Percentiles rank a stretch among this genome's conserved stretches.
phyloP scores from a whole-genome alignment of 805 yeast genomes.

The Candida lessepsii region DNA sequence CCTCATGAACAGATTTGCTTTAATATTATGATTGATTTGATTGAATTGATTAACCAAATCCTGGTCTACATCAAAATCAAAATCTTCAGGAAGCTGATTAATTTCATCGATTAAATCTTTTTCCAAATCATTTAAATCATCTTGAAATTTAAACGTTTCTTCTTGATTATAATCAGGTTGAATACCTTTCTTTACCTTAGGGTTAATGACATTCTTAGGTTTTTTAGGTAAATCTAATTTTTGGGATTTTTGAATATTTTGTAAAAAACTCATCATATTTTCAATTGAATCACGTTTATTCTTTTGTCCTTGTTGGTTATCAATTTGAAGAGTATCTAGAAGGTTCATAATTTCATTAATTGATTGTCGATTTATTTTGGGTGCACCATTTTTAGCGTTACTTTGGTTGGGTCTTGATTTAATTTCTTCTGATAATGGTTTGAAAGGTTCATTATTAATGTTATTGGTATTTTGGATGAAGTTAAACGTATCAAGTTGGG shows the following conservation, averaged over 20 bases:
- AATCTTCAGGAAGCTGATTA: conserved; percentile 37
- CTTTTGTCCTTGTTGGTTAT: conserved; percentile 10
- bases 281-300: conserved; percentile 21
- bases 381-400: not conserved
- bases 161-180: not conserved
- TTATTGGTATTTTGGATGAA: no score
- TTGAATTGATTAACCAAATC: conserved; percentile 19
- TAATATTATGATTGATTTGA: conserved; percentile 10
- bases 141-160: conserved; percentile 8
- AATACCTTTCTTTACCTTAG: no score
- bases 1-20: conserved; percentile 21
- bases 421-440: no score
- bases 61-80: conserved; percentile 29
- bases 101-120: conserved; percentile 37
- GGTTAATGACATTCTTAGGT: no score
- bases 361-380: conserved; percentile 24
- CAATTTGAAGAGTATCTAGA: conserved; percentile 17
- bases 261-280: conserved; percentile 24
- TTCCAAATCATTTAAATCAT: conserved; percentile 18
- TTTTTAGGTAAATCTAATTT: not conserved
- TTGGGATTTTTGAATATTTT: conserved; percentile 12
- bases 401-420: no score
- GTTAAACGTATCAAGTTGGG: no score
- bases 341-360: conserved; percentile 33
- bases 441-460: no score